phyloP scores from a whole-genome alignment of 1,139 yeast species.

The Magnusiomyces magnusii region DNA sequence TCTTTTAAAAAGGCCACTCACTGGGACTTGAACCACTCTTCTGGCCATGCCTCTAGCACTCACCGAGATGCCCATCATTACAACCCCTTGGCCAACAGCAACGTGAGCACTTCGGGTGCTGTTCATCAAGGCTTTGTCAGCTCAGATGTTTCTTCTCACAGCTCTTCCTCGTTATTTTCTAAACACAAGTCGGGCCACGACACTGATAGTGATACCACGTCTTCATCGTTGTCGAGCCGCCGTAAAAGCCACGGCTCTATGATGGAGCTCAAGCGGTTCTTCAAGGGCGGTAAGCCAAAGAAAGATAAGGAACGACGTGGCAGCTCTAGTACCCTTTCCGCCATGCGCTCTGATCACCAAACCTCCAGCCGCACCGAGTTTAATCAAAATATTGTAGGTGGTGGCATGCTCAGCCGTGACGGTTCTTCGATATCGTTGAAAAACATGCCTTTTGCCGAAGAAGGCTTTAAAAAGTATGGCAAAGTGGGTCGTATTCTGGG shows the following conservation, averaged over 20 bases:
- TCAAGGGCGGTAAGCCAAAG: slow-evolving; percentile 23
- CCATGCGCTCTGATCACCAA: slow-evolving; percentile 1
- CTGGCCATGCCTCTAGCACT: slow-evolving; percentile 8
- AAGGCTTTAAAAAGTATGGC: slow-evolving; percentile 65
- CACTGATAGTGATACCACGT: slow-evolving; percentile 12
- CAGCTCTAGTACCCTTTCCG: slow-evolving; percentile 14
- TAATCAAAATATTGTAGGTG: not conserved
- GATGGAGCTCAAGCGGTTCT: slow-evolving; percentile 36
- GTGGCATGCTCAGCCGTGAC: slow-evolving; percentile 10
- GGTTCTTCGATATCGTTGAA: slow-evolving; percentile 19
- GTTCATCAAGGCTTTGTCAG: not conserved
- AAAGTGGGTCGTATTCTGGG: slow-evolving; percentile 86
- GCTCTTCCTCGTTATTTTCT: slow-evolving; percentile 12
- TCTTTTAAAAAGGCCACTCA: slow-evolving; percentile 12
- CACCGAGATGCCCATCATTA: not conserved
- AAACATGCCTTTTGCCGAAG: slow-evolving; percentile 36
- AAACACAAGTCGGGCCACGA: slow-evolving; percentile 10
- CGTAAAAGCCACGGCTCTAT: slow-evolving; percentile 29
- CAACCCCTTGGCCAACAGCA: not conserved
- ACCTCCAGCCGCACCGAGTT: slow-evolving; percentile 15
- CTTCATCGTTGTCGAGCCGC: slow-evolving; percentile 15
- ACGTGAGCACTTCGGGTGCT: not conserved
- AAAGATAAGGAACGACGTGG: slow-evolving; percentile 13
- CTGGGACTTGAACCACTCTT: slow-evolving; percentile 12
- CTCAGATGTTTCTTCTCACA: not conserved